Percentiles rank a stretch among this genome's conserved stretches.
phyloP scores from a whole-genome alignment of 148 eudicot species.

The Diospyros lotus region DNA sequence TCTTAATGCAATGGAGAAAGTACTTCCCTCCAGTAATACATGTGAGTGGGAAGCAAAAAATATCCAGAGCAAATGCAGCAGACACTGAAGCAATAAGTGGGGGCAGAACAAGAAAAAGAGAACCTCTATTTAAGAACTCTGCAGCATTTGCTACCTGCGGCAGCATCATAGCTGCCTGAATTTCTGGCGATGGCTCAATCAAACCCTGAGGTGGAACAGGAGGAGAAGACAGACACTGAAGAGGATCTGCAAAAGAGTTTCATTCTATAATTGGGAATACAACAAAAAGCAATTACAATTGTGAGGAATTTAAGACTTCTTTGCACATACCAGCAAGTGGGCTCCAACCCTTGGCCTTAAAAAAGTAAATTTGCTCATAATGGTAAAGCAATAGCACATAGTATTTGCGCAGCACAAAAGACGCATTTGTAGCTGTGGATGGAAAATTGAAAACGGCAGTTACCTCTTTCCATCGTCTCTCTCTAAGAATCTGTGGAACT shows the following conservation, averaged over 20 bases:
- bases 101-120: conserved; percentile 4
- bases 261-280: not conserved
- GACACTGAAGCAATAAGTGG: not conserved
- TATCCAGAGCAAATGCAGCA: not conserved
- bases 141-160: conserved; percentile 23
- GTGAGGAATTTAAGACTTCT: not conserved
- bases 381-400: conserved; percentile 62
- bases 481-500: conserved; percentile 52
- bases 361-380: conserved; percentile 78
- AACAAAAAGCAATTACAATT: not conserved
- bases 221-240: conserved; percentile 25
- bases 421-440: conserved; percentile 92
- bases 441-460: conserved; percentile 76
- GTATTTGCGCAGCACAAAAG: conserved; percentile 81
- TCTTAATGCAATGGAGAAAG: too few species aligned
- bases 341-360: conserved; percentile 56
- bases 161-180: conserved; percentile 27
- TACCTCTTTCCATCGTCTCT: conserved; percentile 88
- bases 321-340: conserved; percentile 41
- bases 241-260: conserved; percentile 37
- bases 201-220: conserved; percentile 37
- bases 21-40: too few species aligned
- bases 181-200: conserved; percentile 21
- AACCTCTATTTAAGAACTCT: conserved; percentile 49
- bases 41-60: not conserved